phyloP scores from a whole-genome alignment of 2,329 filamentous ascomycete species.

The Pseudodiploospora longispora region DNA sequence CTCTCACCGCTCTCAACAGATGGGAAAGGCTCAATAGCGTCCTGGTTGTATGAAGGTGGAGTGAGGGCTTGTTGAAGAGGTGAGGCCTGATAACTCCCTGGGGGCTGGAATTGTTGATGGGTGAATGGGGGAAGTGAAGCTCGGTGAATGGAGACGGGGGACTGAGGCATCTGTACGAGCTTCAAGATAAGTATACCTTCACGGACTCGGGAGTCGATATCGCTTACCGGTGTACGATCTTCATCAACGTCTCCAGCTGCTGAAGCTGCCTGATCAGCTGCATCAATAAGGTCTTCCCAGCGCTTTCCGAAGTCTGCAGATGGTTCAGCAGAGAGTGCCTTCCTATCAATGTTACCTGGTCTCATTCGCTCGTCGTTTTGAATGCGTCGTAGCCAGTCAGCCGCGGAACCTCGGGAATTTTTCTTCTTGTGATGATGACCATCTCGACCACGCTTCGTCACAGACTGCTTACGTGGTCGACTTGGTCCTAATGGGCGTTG shows the following conservation, averaged over 20 bases:
- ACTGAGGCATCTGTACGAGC: slow-evolving; percentile 49
- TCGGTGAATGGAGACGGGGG: slow-evolving; percentile 55
- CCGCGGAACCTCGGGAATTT: slow-evolving; percentile 62
- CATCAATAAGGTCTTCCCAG: slow-evolving; percentile 95
- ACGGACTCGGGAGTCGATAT: neutral
- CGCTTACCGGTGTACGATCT: slow-evolving; percentile 77
- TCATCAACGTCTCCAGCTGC: slow-evolving; percentile 87
- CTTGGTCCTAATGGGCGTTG: slow-evolving; percentile 64
- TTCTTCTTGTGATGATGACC: slow-evolving; percentile 68
- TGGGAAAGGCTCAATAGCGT: slow-evolving; percentile 71
- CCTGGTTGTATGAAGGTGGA: slow-evolving; percentile 63
- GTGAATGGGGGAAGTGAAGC: slow-evolving; percentile 54
- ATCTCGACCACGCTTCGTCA: slow-evolving; percentile 69
- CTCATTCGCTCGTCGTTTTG: slow-evolving; percentile 59
- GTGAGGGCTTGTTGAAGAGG: slow-evolving; percentile 86
- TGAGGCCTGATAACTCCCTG: slow-evolving; percentile 71
- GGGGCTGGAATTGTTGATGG: slow-evolving; percentile 51
- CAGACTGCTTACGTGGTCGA: slow-evolving; percentile 76
- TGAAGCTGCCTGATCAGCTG: slow-evolving; percentile 64
- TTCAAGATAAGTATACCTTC: neutral
- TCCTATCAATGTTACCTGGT: slow-evolving; percentile 60
- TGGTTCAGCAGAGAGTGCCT: slow-evolving; percentile 81
- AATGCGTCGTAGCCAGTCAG: slow-evolving; percentile 53
- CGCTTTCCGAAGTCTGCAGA: slow-evolving; percentile 75
- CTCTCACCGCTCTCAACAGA: slow-evolving; percentile 76